Evolutionary conservation across 306 rosid species (phyloP), one percentile per base, ranked within the genome.

Genomic region (Trifolium pratense): DNA sequence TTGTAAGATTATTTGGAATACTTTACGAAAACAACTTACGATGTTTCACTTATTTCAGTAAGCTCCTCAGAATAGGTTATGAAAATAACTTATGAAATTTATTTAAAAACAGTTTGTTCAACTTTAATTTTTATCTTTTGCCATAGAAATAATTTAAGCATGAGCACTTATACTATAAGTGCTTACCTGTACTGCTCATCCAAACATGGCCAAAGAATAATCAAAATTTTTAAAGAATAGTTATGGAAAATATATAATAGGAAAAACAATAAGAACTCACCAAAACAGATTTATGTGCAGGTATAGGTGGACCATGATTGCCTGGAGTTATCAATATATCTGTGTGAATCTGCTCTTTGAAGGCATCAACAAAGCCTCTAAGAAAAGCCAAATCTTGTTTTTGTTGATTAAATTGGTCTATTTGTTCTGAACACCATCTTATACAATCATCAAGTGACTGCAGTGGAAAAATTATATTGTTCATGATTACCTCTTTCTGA

Each of bases 241-340:
- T 13, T 26, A 58, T 58, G 11, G n/a, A n/a, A n/a, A n/a, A n/a
- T n/a, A n/a, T n/a, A n/a, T n/a, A n/a, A n/a, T n/a, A n/a, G n/a
- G n/a, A 58, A 58, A 56, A 65, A 56, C 14, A 23, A 21, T 2
- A 57, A 49, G 2, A 40, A 73, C 86, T 79, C 21, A 79, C 86
- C 81, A 83, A 45, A 43, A 83, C 40, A 6, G 74, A 80, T 76
- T 84, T 93, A 75, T 93, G 98, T 6, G 98, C 85, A 0, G 90
- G 83, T 11, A 93, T 72, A 8, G 96, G 75, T 21, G 88, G 83
- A 7, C 89, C 88, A 26, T 76, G 51, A 15, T 43, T 76, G 36
- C 87, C 89, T 0, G 94, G 86, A 32, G 21, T 79, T 72, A 93
- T 76, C 2, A 78, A 43, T 64, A 93, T 83, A 70, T 93, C 97